Evolutionary conservation across 805 yeast genomes (phyloP), one percentile per base, ranked within the genome.

Genomic region (Suhomyces faveliae): DNA sequence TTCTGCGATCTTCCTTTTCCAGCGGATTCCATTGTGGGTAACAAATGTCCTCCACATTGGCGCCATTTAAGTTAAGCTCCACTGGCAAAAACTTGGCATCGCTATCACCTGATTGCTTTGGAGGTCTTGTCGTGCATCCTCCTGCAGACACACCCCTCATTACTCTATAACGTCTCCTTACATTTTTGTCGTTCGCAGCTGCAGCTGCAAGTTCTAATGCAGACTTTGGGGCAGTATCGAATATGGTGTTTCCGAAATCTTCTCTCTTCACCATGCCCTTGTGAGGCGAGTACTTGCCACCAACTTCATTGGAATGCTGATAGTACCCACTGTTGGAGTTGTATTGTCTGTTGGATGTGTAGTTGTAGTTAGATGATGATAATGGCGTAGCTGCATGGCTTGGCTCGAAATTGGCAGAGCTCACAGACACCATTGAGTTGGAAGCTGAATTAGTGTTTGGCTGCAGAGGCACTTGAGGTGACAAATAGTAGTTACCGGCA

Each of bases 111-210:
- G 68, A 52, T 23, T 66, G 61, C 51, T 72, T 76, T 20, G 85
- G 85, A 2, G 85, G 85, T 46, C 77, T 71, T 1, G 83, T 76
- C 11, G 74, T 67, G 27, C 79, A 67, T 0, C 85, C 85, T 17
- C 86, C 85, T 3, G 83, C 79, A 25, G 79, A 74, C 5, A 80
- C 65, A 11, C 86, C 86, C 51, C 87, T 67, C 6, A 80, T 70
- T 4, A 81, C 74, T 29, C 77, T 70, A 54, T 68, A 78, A 27
- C 67, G 51, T 22, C 58, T 55, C 15, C 48, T 47, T 19, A 39
- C 45, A 17, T 38, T 41, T 12, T 41, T 35, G 25, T 29, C 33
- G 33, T 19, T 13, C 12, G 41, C 24, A 20, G 46, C 22, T 13
- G 37, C 37, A 33, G 37, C 37, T 33, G 40, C 40, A 20, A 42